Base-by-base conservation (phyloP, 306 rosid genomes). In the Vigna unguiculata region DNA sequence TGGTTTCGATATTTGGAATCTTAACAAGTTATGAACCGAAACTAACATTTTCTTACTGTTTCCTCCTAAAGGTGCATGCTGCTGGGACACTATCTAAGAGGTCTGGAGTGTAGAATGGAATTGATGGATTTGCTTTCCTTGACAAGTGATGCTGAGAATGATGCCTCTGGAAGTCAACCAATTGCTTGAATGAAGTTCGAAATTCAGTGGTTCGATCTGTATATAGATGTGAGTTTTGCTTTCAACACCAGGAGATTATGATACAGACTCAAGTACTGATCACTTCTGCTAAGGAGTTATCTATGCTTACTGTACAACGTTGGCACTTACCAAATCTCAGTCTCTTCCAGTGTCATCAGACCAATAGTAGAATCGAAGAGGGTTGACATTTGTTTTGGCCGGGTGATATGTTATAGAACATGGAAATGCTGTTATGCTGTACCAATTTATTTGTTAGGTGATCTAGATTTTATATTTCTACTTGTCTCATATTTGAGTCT, bases 91-190 rank as follows among this genome's bases (percentile, higher is more conserved):
- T 78, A 89, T 84, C 87, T 92, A 22, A 88, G 91, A 82, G 98
- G 97, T 66, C 97, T 91, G 2, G 97, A 95, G 86, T 92, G 88
- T 72, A 90, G 97, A 76, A 75, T 90, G 89, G 91, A 92, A 85
- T 89, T 92, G 76, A 87, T 63, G 74, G 86, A 95, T 71, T 86
- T 95, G 69, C 85, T 95, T 30, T 77, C 91, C 76, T 81, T 89
- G 66, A 78, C 90, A 43, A 86, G 55, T 17, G 82, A 83, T 43
- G 58, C 78, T 75, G 90, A 86, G 75, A 80, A 71, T 72, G 88
- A 83, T 72, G 74, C 55, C 20, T 28, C 84, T 34, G 83, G 78
- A 14, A 83, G 79, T 57, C 75, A 80, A 73, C 86, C 76, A 76
- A 74, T 79, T 69, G 73, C 83, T 54, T 86, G 77, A 85, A 68